Conservation (phyloP, 176 grass and related monocot species). For the Miscanthus lutarioriparius region DNA sequence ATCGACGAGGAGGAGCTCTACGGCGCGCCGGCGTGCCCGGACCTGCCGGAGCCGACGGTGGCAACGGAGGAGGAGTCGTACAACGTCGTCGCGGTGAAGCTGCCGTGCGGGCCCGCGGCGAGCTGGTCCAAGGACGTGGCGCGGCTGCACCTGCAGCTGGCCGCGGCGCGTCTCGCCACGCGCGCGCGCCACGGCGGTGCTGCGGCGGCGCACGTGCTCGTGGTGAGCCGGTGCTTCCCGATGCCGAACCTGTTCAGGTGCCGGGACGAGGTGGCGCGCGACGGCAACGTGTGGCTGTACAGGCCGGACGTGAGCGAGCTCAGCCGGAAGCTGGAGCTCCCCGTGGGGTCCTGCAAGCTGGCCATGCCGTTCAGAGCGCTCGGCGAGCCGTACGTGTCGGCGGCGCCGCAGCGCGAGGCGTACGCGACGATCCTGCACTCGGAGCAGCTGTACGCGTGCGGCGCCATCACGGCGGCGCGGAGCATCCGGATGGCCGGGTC, state of each 20-base stretch:
- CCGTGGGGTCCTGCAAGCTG: conserved; percentile 65
- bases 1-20: conserved; percentile 64
- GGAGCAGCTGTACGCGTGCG: conserved; percentile 59
- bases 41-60: conserved; percentile 36
- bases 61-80: background rate
- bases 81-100: conserved; percentile 59
- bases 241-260: conserved; percentile 60
- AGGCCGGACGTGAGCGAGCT: conserved; percentile 41
- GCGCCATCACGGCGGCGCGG: conserved; percentile 44
- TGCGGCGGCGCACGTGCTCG: conserved; percentile 52
- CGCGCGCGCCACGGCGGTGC: background rate
- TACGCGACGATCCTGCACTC: conserved; percentile 60
- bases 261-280: conserved; percentile 48
- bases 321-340: conserved; percentile 49
- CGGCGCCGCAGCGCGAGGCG: conserved; percentile 34
- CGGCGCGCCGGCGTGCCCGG: conserved; percentile 42
- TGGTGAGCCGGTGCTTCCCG: conserved; percentile 71
- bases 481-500: conserved; percentile 46
- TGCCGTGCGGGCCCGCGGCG: conserved; percentile 33
- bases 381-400: background rate
- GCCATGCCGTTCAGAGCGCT: conserved; percentile 58
- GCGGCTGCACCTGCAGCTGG: conserved; percentile 71
- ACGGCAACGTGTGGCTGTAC: conserved; percentile 71
- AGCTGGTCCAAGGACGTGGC: conserved; percentile 78
- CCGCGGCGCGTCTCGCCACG: conserved; percentile 49